Base-by-base conservation (phyloP, 495 filamentous ascomycete genomes). In the Penicillium psychrofluorescens region DNA sequence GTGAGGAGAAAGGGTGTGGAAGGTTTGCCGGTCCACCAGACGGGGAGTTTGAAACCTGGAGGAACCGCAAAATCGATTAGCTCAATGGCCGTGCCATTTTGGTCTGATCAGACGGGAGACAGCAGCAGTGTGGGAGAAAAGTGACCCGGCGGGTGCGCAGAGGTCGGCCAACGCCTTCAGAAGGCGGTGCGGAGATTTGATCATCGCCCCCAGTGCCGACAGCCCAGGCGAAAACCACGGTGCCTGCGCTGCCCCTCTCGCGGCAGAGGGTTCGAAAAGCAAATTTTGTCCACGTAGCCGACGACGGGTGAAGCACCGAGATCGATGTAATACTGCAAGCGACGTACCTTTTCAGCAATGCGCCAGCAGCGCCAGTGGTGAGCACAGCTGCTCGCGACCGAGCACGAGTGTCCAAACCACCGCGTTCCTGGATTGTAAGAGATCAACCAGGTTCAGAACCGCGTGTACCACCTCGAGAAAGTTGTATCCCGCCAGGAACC, bases 171-270 rank as follows among this genome's bases (percentile, higher is more conserved):
- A 49, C 43, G 55, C 54, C 55, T 58, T 49, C 54, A 62, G 62
- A 66, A 71, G 67, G 67, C 67, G 67, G 67, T 71, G 67, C 67
- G 67, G 67, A 71, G 67, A 68, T 64, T 22, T 70, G 59, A 63
- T 68, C 63, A 64, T 64, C 58, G 45, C 48, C 62, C 63, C 62
- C 62, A 67, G 51, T 57, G 52, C 52, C 53, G 59, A 42, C 42
- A 55, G 22, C 22, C 22, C 22, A 22, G 22, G 22, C 22, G 22
- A 22, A 22, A 22, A 0, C 22, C 22, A 22, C 22, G 22, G 22
- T 4, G 22, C 22, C 22, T 22, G 22, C 22, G 22, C 22, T 22
- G 22, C 4, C 22, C 22, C 2, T 22, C 2, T 22, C 22, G 22
- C 47, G 38, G 40, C 34, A 12, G 40, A 12, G 10, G 15, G 11